These are phyloP conservation scores for Trematosphaeria pertusa DNA, from an alignment of 2,329 filamentous ascomycete genomes.

Conservation along the genomic window DNA sequence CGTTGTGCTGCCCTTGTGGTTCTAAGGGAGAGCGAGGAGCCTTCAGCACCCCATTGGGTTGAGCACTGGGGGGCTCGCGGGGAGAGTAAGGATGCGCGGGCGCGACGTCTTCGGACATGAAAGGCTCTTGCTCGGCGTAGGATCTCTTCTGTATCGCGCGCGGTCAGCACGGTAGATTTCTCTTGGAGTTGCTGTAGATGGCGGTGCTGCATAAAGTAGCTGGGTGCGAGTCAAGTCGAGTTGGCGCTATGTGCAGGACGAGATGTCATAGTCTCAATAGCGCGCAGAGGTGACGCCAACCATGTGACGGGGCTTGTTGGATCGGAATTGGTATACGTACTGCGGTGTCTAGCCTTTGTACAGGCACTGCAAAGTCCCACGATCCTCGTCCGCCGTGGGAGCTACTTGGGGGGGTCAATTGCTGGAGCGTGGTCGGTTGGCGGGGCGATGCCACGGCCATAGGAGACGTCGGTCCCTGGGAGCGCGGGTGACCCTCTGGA, in stretches of 20 bases:
- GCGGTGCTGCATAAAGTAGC: not conserved
- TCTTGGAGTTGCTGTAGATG: not conserved
- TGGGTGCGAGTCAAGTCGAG: constrained; percentile 8
- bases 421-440: constrained; percentile 37
- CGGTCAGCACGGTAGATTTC: constrained; percentile 35
- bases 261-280: constrained; percentile 28
- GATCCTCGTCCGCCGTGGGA: constrained; percentile 46
- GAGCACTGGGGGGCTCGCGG: constrained; percentile 43
- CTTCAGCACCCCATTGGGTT: constrained; percentile 43
- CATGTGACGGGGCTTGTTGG: constrained; percentile 19
- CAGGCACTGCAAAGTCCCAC: constrained; percentile 51
- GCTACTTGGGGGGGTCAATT: constrained; percentile 50
- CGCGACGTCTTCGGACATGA: constrained; percentile 44
- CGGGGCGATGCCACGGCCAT: constrained; percentile 46
- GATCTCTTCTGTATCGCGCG: constrained; percentile 31
- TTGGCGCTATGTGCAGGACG: constrained; percentile 31
- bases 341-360: constrained; percentile 40
- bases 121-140: constrained; percentile 38
- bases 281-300: constrained; percentile 21
- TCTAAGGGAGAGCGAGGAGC: constrained; percentile 39
- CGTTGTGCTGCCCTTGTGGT: constrained; percentile 33
- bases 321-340: constrained; percentile 34
- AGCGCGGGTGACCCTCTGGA: constrained; percentile 9
- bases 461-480: constrained; percentile 13
- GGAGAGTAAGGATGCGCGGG: constrained; percentile 31